Percentiles rank a stretch among this genome's conserved stretches.
phyloP scores from a whole-genome alignment of 2,329 filamentous ascomycete genomes.

The Rugonectria rugulosa region DNA sequence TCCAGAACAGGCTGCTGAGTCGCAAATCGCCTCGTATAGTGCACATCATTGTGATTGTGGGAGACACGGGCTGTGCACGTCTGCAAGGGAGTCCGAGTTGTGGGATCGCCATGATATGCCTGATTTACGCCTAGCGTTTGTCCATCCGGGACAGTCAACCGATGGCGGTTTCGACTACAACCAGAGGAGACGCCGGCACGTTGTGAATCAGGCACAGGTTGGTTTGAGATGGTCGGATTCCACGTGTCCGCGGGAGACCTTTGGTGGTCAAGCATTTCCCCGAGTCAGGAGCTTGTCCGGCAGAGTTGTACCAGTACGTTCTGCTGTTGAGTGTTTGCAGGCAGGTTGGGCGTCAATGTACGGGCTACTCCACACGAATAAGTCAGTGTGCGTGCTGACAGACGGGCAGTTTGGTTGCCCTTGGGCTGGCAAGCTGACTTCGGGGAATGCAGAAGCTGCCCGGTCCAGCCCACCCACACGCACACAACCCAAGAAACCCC shows the following conservation, averaged over 20 bases:
- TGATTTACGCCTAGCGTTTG: not conserved
- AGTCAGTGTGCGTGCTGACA: not conserved
- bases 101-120: too few species aligned
- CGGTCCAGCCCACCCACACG: too few species aligned
- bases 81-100: too few species aligned
- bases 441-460: too few species aligned
- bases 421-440: not conserved
- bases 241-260: conserved; percentile 5
- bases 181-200: not conserved
- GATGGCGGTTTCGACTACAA: too few species aligned
- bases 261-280: not conserved
- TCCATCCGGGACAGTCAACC: not conserved
- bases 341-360: not conserved
- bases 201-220: conserved; percentile 2
- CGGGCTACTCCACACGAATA: too few species aligned
- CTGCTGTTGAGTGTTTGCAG: conserved; percentile 12
- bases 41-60: too few species aligned
- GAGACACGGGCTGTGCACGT: too few species aligned
- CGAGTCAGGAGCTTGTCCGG: not conserved
- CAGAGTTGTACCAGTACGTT: not conserved
- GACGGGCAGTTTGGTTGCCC: conserved; percentile 5
- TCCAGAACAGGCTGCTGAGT: too few species aligned
- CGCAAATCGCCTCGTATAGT: too few species aligned
- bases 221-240: not conserved
- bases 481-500: not conserved